phyloP scores from a whole-genome alignment of 768 basidiomycete genomes.

The Lentinus brumalis region DNA sequence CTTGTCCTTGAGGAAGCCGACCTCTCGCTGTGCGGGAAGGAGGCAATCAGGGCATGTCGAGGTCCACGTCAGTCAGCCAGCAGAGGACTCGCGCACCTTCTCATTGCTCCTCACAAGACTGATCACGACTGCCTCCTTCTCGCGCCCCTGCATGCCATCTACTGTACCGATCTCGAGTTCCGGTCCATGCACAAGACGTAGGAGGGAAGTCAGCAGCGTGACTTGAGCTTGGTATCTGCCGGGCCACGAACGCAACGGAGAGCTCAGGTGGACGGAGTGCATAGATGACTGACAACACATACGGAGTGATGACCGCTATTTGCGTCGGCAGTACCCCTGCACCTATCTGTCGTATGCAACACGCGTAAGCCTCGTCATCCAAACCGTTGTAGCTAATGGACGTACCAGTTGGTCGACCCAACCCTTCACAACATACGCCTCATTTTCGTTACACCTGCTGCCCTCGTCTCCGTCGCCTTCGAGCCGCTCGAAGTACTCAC shows the following conservation, averaged over 20 bases:
- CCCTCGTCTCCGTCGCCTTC: constrained; percentile 86
- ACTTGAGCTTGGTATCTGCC: constrained; percentile 93
- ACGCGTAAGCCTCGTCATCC: neutral
- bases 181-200: constrained; percentile 69
- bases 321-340: constrained; percentile 66
- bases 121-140: constrained; percentile 92
- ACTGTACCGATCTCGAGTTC: constrained; percentile 90
- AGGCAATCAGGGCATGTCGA: neutral
- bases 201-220: constrained; percentile 71
- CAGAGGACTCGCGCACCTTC: constrained; percentile 45
- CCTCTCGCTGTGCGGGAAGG: constrained; percentile 63
- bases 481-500: constrained; percentile 86
- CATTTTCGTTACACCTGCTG: constrained; percentile 93
- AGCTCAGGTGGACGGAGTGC: neutral
- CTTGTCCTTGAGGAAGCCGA: constrained; percentile 94
- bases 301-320: constrained; percentile 90
- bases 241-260: too few species aligned
- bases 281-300: constrained; percentile 24
- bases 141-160: constrained; percentile 96
- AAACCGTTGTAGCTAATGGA: neutral
- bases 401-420: constrained; percentile 83
- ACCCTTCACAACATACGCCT: constrained; percentile 79
- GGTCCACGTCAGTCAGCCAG: neutral
- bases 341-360: constrained; percentile 43
- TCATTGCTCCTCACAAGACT: constrained; percentile 92